Conservation (phyloP, 1,139 yeast genomes). For the Maudiozyma humilis region DNA sequence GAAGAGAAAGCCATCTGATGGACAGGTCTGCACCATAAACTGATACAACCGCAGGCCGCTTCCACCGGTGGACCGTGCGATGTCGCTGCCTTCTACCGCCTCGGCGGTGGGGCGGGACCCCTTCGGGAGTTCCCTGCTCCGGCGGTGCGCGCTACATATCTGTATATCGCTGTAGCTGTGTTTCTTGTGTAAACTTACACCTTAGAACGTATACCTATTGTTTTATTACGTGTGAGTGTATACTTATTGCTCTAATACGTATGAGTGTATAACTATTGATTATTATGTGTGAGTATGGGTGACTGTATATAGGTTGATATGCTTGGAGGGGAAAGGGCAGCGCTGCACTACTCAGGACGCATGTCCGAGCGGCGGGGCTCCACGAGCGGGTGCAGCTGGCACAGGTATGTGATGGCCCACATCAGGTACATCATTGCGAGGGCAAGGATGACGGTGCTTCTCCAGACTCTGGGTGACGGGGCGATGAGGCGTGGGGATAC, state of each 20-base stretch:
- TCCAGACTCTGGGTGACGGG: slow-evolving; percentile 54
- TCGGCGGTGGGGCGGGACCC: neutral
- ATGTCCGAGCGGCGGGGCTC: slow-evolving; percentile 72
- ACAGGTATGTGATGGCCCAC: slow-evolving; percentile 88
- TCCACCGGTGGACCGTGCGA: slow-evolving; percentile 22
- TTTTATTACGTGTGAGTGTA: neutral
- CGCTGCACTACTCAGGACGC: slow-evolving; percentile 49
- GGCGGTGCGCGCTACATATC: neutral
- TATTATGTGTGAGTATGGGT: neutral
- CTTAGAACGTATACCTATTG: neutral
- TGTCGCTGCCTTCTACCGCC: neutral
- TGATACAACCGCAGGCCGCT: slow-evolving; percentile 23
- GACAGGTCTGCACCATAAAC: slow-evolving; percentile 16
- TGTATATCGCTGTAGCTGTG: neutral
- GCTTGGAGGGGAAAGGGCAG: neutral
- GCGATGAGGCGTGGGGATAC: neutral
- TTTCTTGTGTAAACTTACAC: neutral
- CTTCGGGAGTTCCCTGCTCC: neutral
- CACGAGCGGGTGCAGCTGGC: slow-evolving; percentile 71
- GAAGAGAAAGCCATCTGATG: slow-evolving; percentile 47
- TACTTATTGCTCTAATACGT: too few relatives aligned
- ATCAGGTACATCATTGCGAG: slow-evolving; percentile 83
- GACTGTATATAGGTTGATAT: neutral
- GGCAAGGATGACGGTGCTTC: slow-evolving; percentile 76
- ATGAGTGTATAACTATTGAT: neutral